Evolutionary conservation across 2,329 filamentous ascomycete species (phyloP).

Genomic region (Alternaria hordeiaustralica): DNA sequence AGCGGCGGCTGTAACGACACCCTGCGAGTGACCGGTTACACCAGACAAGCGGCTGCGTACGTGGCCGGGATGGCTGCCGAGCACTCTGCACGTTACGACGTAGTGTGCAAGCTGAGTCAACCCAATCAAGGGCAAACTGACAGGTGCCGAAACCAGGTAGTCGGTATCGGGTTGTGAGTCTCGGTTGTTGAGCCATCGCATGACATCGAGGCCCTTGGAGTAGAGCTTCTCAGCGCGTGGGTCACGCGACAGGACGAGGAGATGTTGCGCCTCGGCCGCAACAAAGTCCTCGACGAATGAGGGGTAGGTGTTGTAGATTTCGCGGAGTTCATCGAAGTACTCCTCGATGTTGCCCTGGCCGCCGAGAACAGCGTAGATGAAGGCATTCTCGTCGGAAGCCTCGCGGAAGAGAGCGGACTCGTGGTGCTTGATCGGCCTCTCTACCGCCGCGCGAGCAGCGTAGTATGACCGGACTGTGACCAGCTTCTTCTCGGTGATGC

Average conservation of each 20-base stretch:
- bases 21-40: slow-evolving; percentile 95
- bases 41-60: slow-evolving; percentile 84
- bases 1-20: slow-evolving; percentile 89
- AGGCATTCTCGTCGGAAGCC: slow-evolving; percentile 80
- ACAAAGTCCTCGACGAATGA: slow-evolving; percentile 89
- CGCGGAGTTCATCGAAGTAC: slow-evolving; percentile 96
- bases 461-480: slow-evolving; percentile 92
- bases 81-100: slow-evolving; percentile 87
- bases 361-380: slow-evolving; percentile 92
- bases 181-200: slow-evolving; percentile 88
- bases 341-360: slow-evolving; percentile 99
- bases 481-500: slow-evolving; percentile 92
- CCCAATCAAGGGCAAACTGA: slow-evolving; percentile 95
- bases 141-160: slow-evolving; percentile 61
- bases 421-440: slow-evolving; percentile 86
- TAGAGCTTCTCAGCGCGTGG: slow-evolving; percentile 93
- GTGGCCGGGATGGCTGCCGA: slow-evolving; percentile 88
- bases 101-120: slow-evolving; percentile 96
- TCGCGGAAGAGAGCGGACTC: slow-evolving; percentile 92
- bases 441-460: slow-evolving; percentile 80
- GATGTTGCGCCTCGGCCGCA: slow-evolving; percentile 78
- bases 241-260: slow-evolving; percentile 84
- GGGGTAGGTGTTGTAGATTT: slow-evolving; percentile 89
- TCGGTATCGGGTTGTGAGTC: slow-evolving; percentile 92
- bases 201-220: slow-evolving; percentile 92